Evolutionary conservation across 1,139 yeast genomes (phyloP).

Genomic region (Candida pseudoviswanathii): DNA sequence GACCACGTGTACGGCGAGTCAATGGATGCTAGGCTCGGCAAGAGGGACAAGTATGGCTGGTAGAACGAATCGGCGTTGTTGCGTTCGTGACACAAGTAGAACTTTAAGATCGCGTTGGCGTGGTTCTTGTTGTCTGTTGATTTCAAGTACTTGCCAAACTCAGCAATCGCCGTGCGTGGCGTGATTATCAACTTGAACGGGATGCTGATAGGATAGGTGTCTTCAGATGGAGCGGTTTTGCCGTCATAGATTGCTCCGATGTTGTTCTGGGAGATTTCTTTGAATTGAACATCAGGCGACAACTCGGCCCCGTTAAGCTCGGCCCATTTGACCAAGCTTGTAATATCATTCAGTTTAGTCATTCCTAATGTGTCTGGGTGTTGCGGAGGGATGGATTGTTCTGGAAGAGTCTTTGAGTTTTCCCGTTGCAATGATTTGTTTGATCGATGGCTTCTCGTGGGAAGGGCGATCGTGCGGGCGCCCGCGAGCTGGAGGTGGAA

Average conservation of each 20-base stretch:
- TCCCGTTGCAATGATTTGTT: too few relatives aligned
- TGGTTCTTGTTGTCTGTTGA: conserved; percentile 24
- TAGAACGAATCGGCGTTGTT: conserved; percentile 26
- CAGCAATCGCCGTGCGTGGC: conserved; percentile 41
- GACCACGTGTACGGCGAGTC: conserved; percentile 69
- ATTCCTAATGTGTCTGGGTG: not conserved
- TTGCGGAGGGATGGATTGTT: not conserved
- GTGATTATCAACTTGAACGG: conserved; percentile 46
- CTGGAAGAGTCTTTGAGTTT: not conserved
- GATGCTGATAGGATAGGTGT: conserved; percentile 25
- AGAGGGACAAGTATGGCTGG: conserved; percentile 55
- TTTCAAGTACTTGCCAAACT: conserved; percentile 30
- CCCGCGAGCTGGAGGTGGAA: not conserved
- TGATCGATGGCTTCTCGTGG: too few relatives aligned
- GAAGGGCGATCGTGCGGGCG: not conserved
- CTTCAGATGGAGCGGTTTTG: conserved; percentile 11
- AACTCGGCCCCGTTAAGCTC: conserved; percentile 47
- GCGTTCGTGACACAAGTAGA: conserved; percentile 47
- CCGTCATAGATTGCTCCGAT: conserved; percentile 38
- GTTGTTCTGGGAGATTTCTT: conserved; percentile 28
- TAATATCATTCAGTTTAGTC: conserved; percentile 7
- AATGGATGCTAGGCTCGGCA: conserved; percentile 54
- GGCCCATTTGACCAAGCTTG: conserved; percentile 52
- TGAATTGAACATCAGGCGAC: conserved; percentile 25
- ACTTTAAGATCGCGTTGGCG: conserved; percentile 48